A percentile compares a stretch with the other conserved stretches of the same genome.
Evolutionary conservation across 208 protist genomes (phyloP).

Genomic region (Strigomonas oncopelti): DNA sequence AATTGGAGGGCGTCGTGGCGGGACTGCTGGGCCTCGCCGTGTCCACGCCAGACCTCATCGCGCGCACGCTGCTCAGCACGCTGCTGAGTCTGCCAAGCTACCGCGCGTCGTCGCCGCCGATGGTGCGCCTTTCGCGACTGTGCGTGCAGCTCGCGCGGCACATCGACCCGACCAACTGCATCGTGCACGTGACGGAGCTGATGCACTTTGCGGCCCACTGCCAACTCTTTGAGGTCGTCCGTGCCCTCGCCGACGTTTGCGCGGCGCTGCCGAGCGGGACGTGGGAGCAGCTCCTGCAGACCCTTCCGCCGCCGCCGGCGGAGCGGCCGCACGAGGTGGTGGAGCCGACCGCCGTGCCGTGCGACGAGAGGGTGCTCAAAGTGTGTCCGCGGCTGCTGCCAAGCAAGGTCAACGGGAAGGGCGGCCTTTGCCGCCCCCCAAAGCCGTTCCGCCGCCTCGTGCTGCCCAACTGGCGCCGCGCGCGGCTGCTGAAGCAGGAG

Average conservation of each 20-base stretch:
- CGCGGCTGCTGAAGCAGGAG: slow-evolving; percentile 6
- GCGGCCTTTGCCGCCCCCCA: slow-evolving; percentile 36
- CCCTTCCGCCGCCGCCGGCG: slow-evolving; percentile 34
- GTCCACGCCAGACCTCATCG: slow-evolving; percentile 31
- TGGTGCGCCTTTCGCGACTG: slow-evolving; percentile 15
- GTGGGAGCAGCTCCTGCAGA: slow-evolving; percentile 35
- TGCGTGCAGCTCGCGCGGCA: slow-evolving; percentile 27
- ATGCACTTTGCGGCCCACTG: slow-evolving; percentile 58
- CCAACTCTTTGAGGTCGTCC: slow-evolving; percentile 40
- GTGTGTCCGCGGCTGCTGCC: slow-evolving; percentile 20
- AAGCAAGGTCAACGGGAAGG: slow-evolving; percentile 26
- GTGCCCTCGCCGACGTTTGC: slow-evolving; percentile 33
- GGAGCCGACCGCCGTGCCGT: slow-evolving; percentile 37
- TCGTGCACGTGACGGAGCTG: slow-evolving; percentile 56
- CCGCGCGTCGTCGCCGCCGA: background rate
- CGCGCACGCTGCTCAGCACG: slow-evolving; percentile 27
- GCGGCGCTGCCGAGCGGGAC: slow-evolving; percentile 28
- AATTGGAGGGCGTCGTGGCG: slow-evolving; percentile 39
- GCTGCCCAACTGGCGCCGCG: slow-evolving; percentile 26
- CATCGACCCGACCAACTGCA: slow-evolving; percentile 30
- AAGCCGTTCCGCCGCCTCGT: slow-evolving; percentile 47
- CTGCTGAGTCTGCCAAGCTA: slow-evolving; percentile 28
- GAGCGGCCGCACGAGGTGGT: slow-evolving; percentile 28
- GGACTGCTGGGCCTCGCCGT: slow-evolving; percentile 36
- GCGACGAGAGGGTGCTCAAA: slow-evolving; percentile 16